Conservation (phyloP, 2,329 filamentous ascomycete species). For the Aspergillus carbonarius region DNA sequence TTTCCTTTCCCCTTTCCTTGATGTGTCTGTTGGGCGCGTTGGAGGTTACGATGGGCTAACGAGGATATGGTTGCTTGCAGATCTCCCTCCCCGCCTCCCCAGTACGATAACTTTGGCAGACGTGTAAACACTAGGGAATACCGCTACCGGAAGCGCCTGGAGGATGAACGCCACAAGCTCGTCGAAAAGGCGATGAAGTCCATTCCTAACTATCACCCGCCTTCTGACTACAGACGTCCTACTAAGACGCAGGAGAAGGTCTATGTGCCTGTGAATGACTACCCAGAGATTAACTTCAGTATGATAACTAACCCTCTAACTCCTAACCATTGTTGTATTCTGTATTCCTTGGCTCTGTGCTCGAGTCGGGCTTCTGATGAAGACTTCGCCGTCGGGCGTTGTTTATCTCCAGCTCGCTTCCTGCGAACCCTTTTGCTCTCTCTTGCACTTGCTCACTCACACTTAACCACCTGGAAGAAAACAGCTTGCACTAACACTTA, state of each 20-base stretch:
- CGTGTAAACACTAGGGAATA: constrained; percentile 99
- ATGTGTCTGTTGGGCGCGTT: constrained; percentile 14
- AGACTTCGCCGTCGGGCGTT: constrained; percentile 32
- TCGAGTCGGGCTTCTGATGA: constrained; percentile 43
- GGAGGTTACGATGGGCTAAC: neutral
- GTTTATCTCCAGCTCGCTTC: constrained; percentile 39
- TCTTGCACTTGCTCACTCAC: constrained; percentile 23
- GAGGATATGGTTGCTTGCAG: constrained; percentile 49
- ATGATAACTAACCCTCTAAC: constrained; percentile 99
- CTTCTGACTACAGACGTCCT: constrained; percentile 95
- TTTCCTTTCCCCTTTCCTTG: constrained; percentile 11
- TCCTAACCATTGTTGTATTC: constrained; percentile 59
- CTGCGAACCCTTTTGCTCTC: constrained; percentile 36
- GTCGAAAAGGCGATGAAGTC: constrained; percentile 99
- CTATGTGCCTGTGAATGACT: constrained; percentile 99
- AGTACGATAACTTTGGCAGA: constrained; percentile 98
- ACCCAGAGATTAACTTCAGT: constrained; percentile 99
- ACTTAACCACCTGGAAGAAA: constrained; percentile 21
- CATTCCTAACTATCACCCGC: constrained; percentile 98
- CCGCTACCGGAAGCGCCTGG: constrained; percentile 94
- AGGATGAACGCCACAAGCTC: constrained; percentile 97
- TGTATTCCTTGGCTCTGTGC: constrained; percentile 43
- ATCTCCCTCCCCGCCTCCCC: constrained; percentile 90
- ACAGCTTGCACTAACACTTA: constrained; percentile 80
- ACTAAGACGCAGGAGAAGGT: constrained; percentile 99